Conservation (phyloP, 768 basidiomycete genomes). For the Xerocomus potaroensis region DNA sequence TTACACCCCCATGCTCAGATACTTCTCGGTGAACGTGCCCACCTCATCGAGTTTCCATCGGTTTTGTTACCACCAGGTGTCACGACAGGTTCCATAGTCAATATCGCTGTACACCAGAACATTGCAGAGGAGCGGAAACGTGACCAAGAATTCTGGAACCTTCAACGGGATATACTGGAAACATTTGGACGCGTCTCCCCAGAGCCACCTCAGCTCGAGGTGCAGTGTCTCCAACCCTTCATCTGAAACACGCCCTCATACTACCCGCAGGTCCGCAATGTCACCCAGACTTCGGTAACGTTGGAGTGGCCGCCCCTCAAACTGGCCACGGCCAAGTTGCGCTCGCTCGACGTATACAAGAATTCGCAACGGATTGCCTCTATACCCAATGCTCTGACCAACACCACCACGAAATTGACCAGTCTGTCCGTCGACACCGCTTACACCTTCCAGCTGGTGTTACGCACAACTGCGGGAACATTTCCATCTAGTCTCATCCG, state of each 20-base stretch:
- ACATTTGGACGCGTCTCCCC: slow-evolving; percentile 70
- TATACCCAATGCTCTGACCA: slow-evolving; percentile 76
- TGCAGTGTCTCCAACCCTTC: slow-evolving; percentile 31
- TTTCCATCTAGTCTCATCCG: slow-evolving; percentile 81
- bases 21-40: slow-evolving; percentile 87
- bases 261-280: slow-evolving; percentile 67
- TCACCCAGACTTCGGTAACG: slow-evolving; percentile 95
- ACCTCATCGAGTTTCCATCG: slow-evolving; percentile 97
- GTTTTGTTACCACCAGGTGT: slow-evolving; percentile 90
- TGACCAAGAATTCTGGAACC: slow-evolving; percentile 74
- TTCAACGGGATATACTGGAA: slow-evolving; percentile 77
- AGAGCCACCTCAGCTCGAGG: slow-evolving; percentile 67
- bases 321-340: slow-evolving; percentile 80
- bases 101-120: slow-evolving; percentile 93
- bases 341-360: slow-evolving; percentile 89
- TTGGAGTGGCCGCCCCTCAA: slow-evolving; percentile 90
- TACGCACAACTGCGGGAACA: slow-evolving; percentile 90
- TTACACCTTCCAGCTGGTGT: slow-evolving; percentile 91
- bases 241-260: slow-evolving; percentile 1
- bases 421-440: slow-evolving; percentile 77
- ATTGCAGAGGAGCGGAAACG: slow-evolving; percentile 76
- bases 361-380: slow-evolving; percentile 85
- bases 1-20: slow-evolving; percentile 47
- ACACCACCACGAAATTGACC: slow-evolving; percentile 86
- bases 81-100: slow-evolving; percentile 92